Conservation (phyloP, 1,284 basidiomycete genomes). For the Ganoderma resinaceum region DNA sequence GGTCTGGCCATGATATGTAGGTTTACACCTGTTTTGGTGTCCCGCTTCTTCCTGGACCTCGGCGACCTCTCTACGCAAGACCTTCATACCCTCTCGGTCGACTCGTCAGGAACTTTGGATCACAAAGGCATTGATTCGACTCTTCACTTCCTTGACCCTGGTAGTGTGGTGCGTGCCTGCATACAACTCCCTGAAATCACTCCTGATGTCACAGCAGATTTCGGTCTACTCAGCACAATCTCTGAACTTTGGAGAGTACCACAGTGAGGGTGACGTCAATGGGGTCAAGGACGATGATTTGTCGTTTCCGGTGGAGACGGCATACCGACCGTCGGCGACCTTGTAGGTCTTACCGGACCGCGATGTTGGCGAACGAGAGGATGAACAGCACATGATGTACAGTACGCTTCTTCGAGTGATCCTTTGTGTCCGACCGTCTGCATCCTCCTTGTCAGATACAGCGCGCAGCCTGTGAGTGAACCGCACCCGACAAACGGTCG, state of each 20-base stretch:
- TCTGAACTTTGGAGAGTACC: not conserved
- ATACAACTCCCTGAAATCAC: too few species aligned
- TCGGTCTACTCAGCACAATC: not conserved
- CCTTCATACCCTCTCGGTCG: not conserved
- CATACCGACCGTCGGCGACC: conserved; percentile 1
- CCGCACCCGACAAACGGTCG: not conserved
- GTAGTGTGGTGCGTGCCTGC: not conserved
- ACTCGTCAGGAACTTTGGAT: not conserved
- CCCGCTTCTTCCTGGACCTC: conserved; percentile 28
- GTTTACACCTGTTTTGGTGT: conserved; percentile 27
- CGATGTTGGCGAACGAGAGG: not conserved
- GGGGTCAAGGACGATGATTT: not conserved
- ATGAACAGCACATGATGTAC: conserved; percentile 4
- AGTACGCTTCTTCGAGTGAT: conserved; percentile 6
- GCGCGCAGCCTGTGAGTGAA: not conserved
- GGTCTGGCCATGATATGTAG: conserved; percentile 13
- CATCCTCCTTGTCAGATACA: not conserved
- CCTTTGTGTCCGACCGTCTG: not conserved
- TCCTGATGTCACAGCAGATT: not conserved
- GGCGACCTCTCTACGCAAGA: conserved; percentile 12
- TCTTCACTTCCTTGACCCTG: conserved; percentile 3
- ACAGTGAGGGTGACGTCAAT: not conserved
- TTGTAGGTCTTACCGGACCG: conserved; percentile 10
- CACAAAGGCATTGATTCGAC: not conserved
- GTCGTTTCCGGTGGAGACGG: not conserved